Evolutionary conservation across 345 rosid genomes (phyloP).

Genomic region (Mercurialis annua): DNA sequence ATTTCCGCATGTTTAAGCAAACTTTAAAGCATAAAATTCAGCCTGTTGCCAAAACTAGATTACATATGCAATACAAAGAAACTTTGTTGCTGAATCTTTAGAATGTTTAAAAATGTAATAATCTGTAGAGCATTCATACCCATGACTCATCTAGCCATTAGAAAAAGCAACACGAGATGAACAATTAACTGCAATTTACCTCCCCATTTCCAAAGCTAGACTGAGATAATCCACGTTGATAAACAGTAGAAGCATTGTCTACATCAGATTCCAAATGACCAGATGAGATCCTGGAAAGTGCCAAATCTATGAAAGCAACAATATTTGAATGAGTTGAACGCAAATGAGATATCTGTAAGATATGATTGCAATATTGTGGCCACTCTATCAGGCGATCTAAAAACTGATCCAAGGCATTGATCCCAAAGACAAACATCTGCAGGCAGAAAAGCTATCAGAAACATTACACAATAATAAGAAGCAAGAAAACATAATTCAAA

Average conservation of each 20-base stretch:
- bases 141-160: neutral
- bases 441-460: constrained; percentile 15
- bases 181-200: constrained; percentile 37
- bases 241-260: constrained; percentile 35
- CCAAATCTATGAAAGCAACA: constrained; percentile 81
- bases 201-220: constrained; percentile 53
- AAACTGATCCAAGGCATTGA: constrained; percentile 92
- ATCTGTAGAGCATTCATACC: neutral
- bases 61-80: neutral
- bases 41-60: neutral
- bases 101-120: neutral
- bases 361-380: constrained; percentile 99
- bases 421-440: constrained; percentile 98
- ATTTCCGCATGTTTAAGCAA: neutral
- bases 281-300: constrained; percentile 78
- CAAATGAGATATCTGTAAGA: constrained; percentile 93
- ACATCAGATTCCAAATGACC: constrained; percentile 74
- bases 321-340: constrained; percentile 78
- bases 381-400: constrained; percentile 92
- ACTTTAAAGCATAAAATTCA: neutral
- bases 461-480: constrained; percentile 7
- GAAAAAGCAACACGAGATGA: neutral
- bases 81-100: neutral
- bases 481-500: constrained; percentile 2
- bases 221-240: constrained; percentile 50